Base-by-base conservation (phyloP, 2,329 filamentous ascomycete genomes). In the Cordyceps cicadae region DNA sequence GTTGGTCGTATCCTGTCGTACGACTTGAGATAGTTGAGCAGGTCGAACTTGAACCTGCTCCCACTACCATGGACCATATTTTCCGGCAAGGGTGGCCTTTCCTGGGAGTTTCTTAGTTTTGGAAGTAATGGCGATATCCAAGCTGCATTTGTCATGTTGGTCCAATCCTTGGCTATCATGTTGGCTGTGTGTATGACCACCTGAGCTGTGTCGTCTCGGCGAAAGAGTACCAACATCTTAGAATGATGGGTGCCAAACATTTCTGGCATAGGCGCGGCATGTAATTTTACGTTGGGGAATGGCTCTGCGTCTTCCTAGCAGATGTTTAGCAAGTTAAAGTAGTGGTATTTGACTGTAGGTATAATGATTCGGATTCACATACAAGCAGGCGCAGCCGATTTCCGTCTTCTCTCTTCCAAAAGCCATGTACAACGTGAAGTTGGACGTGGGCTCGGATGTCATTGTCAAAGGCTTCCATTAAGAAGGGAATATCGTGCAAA, bases 121-220 rank as follows among this genome's bases (percentile, higher is more conserved):
- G 88, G 86, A 1, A 96, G 81, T 1, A 83, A 69, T 0, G 90
- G 90, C 0, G 90, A 93, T 54, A 76, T 79, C 92, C 92, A 96
- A 5, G 89, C 82, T 1, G 85, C 90, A 70, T 96, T 91, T 0
- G 87, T 89, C 88, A 96, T 89, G 66, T 94, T 94, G 1, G 79
- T 82, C 92, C 92, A 96, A 71, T 96, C 92, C 60, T 87, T 85
- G 4, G 80, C 69, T n/a, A 96, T 93, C 87, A 96, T 91, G 67
- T 96, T 96, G 19, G 92, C 90, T 0, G 92, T 96, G 67, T 95
- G 90, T 34, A 96, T 92, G 60, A 95, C 74, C 6, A 96, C 76
- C 72, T 95, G 88, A 0, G 87, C 89, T 0, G 80, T 83, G 63
- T 88, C 85, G 69, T 96, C 90, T 70, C 89, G 86, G 5, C 89